phyloP scores from a whole-genome alignment of 2,329 filamentous ascomycete species.

The Dactylellina sp. region DNA sequence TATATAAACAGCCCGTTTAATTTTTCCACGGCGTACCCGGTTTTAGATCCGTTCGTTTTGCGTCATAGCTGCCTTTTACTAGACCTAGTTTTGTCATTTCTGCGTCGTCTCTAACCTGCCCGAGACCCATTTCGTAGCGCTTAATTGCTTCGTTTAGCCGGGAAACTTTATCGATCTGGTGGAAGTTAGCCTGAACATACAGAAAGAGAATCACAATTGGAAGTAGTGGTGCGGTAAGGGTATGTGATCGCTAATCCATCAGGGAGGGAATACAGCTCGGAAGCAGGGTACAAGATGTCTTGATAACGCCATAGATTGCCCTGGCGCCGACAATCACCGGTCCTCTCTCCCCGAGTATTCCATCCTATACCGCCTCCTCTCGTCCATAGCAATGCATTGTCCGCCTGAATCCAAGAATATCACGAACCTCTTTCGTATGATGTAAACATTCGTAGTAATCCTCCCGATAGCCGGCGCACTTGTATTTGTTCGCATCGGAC shows the following conservation, averaged over 20 bases:
- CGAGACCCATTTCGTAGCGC: constrained; percentile 46
- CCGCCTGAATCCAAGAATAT: not conserved
- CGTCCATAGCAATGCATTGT: not conserved
- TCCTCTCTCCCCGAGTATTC: too few relatives aligned
- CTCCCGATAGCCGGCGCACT: constrained; percentile 85
- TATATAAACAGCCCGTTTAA: constrained; percentile 8
- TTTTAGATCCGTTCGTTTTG: constrained; percentile 28
- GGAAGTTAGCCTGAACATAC: not conserved
- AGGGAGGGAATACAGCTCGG: too few relatives aligned
- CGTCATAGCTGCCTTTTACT: constrained; percentile 46
- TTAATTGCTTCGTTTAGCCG: constrained; percentile 46
- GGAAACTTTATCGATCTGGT: constrained; percentile 42
- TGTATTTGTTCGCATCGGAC: constrained; percentile 78
- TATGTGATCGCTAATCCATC: not conserved
- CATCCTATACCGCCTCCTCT: too few relatives aligned
- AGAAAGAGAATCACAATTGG: not conserved
- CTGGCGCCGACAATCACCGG: too few relatives aligned
- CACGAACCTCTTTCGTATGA: constrained; percentile 94
- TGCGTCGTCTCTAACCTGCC: constrained; percentile 30
- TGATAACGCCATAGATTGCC: too few relatives aligned
- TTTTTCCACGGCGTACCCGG: constrained; percentile 39
- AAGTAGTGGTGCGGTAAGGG: not conserved
- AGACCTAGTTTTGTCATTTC: constrained; percentile 38
- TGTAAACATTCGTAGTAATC: constrained; percentile 99
- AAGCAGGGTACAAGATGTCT: too few relatives aligned